Evolutionary conservation across 306 rosid species (phyloP).

Genomic region (Cyclanthera cordifolia): DNA sequence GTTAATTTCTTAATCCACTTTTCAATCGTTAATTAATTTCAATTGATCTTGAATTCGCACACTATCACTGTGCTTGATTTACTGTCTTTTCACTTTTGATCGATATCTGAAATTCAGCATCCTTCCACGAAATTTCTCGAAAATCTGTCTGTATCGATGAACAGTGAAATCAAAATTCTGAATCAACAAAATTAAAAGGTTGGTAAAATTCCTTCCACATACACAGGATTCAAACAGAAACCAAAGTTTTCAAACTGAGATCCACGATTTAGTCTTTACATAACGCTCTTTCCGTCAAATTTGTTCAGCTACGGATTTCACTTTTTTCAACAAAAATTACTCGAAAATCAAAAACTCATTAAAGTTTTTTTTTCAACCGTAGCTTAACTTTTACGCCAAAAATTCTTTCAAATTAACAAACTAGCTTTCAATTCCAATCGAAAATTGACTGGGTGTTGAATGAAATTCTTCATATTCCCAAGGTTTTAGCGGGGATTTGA

Average conservation of each 20-base stretch:
- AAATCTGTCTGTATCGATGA: not conserved
- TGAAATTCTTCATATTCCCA: not conserved
- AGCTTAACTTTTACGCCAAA: not conserved
- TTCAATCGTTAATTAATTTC: not conserved
- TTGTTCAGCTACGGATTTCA: not conserved
- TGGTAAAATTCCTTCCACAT: not conserved
- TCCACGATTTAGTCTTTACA: slow-evolving; percentile 16
- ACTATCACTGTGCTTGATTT: not conserved
- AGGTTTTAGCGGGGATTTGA: slow-evolving; percentile 28
- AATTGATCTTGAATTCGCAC: not conserved
- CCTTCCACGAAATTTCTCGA: not conserved
- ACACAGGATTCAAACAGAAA: not conserved
- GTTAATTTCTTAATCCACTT: slow-evolving; percentile 22
- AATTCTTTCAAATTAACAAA: not conserved
- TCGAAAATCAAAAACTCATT: not conserved
- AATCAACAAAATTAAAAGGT: not conserved
- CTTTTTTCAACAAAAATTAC: not conserved
- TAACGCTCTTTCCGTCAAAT: not conserved
- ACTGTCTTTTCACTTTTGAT: not conserved
- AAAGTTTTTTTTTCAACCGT: not conserved
- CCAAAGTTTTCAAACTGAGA: slow-evolving; percentile 16
- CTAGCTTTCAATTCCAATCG: not conserved
- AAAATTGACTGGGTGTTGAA: slow-evolving; percentile 4
- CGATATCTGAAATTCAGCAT: not conserved
- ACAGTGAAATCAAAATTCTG: not conserved